Base-by-base conservation (phyloP, 2,329 filamentous ascomycete genomes). In the Allantophomopsis lycopodina region DNA sequence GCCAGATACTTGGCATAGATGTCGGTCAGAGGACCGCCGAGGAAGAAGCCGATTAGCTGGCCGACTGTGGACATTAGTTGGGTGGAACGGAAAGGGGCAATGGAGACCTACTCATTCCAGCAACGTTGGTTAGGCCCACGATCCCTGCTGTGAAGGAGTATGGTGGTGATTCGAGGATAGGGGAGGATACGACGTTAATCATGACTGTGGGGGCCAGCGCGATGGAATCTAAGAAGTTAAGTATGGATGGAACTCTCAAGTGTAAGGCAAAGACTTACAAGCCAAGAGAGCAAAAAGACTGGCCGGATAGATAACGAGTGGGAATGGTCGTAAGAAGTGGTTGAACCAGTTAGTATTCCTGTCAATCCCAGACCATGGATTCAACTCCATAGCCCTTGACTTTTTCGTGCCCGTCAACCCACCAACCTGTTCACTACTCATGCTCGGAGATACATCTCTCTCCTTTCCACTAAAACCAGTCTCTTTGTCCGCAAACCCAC, bases 21-120 rank as follows among this genome's bases (percentile, higher is more conserved):
- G 42, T 68, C 64, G 1, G 65, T 60, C 15, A 63, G 48, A 50
- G 58, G 59, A 11, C 64, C 64, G 16, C 65, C 64, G 4, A 58
- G 52, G 40, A 53, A 61, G 20, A 61, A 55, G 4, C 64, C 64
- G 30, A 59, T 42, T 2, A 66, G 23, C 39, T 67, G 65, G 10
- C 65, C 65, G 14, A 68, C 38, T 40, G 23, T 4, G 16, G 2
- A 15, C 30, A 8, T 17, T 20, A 20, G 38, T 35, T 17, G 23
- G 31, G n/a, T 21, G 18, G 23, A 4, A 12, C 3, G 15, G 11
- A 39, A n/a, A 16, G 21, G 12, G 18, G 15, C 20, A 21, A 23
- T 15, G 30, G 28, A 33, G 17, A 18, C 15, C 7, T 37, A 41
- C 40, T 34, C 17, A 42, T 36, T n/a, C 23, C 28, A 18, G 41